Base-by-base conservation (phyloP, 306 rosid genomes). In the Acmispon strigosus region DNA sequence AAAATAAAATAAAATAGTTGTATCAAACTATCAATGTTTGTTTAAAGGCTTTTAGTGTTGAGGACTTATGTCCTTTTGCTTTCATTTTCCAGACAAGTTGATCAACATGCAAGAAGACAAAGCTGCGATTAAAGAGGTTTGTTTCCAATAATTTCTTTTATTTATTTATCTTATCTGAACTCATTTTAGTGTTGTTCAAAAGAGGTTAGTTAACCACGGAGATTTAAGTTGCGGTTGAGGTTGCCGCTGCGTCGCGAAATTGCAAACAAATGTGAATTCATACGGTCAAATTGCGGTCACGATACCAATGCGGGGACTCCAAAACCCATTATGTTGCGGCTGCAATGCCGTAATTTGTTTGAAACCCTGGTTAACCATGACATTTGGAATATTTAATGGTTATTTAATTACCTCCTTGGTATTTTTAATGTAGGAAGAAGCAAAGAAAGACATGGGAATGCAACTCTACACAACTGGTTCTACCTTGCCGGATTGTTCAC, bases 401-500 rank as follows among this genome's bases (percentile, higher is more conserved):
- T 69, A 15, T 43, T 84, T 69, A 15, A 24, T 84, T 8, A 37
- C 12, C 19, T 7, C 20, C 5, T 57, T 75, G 65, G 5, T 27
- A 13, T 39, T 8, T 32, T 69, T 45, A n/a, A n/a, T 65, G 58
- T 44, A 81, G 90, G 56, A 73, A 59, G 82, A 66, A 66, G 75
- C 48, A 79, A 69, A 70, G 41, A 79, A 69, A 59, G 84, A 63
- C 16, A 39, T 70, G 49, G 78, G 70, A 39, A 78, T 80, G 88
- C 85, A 86, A 62, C 66, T 84, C 52, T 80, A 72, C 80, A 83
- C 83, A 10, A 74, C 77, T 0, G 96, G 96, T 1, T 91, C 96
- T n/a, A 81, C 74, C 69, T 76, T 91, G 74, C 96, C 97, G 1
- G 92, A 91, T 70, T 89, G 97, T 49, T 84, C 96, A 8, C 96